Evolutionary conservation across 306 rosid species (phyloP), one percentile per base, ranked within the genome.

Genomic region (Sphenostylis stenocarpa): DNA sequence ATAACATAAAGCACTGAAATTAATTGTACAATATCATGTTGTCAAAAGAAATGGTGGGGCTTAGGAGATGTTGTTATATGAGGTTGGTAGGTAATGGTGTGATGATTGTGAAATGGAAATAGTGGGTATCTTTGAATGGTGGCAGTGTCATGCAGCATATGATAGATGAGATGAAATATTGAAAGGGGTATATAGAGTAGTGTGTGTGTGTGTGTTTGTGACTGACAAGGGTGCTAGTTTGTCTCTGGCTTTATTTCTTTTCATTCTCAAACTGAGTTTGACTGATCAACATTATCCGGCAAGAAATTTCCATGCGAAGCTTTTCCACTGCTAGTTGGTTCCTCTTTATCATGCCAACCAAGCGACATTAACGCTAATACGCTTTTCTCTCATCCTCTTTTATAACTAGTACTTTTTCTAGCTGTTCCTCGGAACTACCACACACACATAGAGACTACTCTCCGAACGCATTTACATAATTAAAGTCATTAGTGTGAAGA

Each of bases 291-390:
- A 49, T 68, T 71, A 47, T 79, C 92, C 88, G 87, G 96, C 93
- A 88, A 87, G 86, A 84, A 82, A 58, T 82, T 86, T 84, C 78
- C 82, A 75, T 75, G 83, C 70, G 41, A 86, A 86, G 85, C 94
- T 90, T 92, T 92, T 86, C 84, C 77, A 83, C 90, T 87, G 88
- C 87, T 68, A 39, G 53, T 11, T 84, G 91, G 90, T 92, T 87
- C 82, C 97, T 89, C 97, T 88, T 92, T 92, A 84, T 84, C 87
- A 39, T 80, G 89, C 88, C 96, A 91, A 36, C 86, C 69, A 36
- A 75, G 88, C 89, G 94, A 90, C 96, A 90, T 89, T 76, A 83
- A 76, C 82, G 84, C 90, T 88, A 85, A 80, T 74, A 70, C 82
- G 41, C 79, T 38, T 75, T 67, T 63, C 20, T 66, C 72, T 72